phyloP scores from a whole-genome alignment of 2,329 filamentous ascomycete genomes.

The Hymenoscyphus salicellus region DNA sequence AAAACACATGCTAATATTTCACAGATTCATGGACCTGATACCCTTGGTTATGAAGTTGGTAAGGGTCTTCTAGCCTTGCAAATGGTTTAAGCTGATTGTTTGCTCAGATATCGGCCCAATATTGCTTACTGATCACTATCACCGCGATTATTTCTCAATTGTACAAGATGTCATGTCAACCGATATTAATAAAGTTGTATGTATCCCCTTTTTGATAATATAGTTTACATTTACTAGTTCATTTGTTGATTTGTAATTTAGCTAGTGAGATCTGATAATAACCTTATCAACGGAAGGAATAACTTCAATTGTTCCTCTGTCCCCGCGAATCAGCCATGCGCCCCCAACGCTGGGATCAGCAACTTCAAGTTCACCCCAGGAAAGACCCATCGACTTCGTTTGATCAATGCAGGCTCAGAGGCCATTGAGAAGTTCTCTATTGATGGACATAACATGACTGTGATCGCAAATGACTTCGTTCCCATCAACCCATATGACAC shows the following conservation, averaged over 20 bases:
- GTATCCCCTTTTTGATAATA: not conserved
- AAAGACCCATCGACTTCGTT: slow-evolving; percentile 44
- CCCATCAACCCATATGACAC: slow-evolving; percentile 36
- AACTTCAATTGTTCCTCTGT: slow-evolving; percentile 19
- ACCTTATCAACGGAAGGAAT: slow-evolving; percentile 29
- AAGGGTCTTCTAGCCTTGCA: not conserved
- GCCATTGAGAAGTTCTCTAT: slow-evolving; percentile 45
- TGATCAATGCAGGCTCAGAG: slow-evolving; percentile 46
- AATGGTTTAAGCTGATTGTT: not conserved
- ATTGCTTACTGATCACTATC: slow-evolving; percentile 39
- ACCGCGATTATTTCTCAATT: slow-evolving; percentile 45
- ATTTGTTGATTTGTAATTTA: not conserved
- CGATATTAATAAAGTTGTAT: slow-evolving; percentile 7
- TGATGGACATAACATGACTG: slow-evolving; percentile 53
- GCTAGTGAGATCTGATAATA: slow-evolving; percentile 20
- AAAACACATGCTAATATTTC: not conserved
- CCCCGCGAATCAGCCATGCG: slow-evolving; percentile 12
- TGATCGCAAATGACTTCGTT: slow-evolving; percentile 61
- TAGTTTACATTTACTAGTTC: not conserved
- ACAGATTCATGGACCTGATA: slow-evolving; percentile 55
- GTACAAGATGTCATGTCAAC: slow-evolving; percentile 41
- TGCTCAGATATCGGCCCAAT: slow-evolving; percentile 51
- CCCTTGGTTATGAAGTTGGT: slow-evolving; percentile 56
- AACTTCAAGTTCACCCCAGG: slow-evolving; percentile 36
- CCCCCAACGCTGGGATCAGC: slow-evolving; percentile 22